Conservation (phyloP, 345 rosid genomes). For the Luvunga scandens region DNA sequence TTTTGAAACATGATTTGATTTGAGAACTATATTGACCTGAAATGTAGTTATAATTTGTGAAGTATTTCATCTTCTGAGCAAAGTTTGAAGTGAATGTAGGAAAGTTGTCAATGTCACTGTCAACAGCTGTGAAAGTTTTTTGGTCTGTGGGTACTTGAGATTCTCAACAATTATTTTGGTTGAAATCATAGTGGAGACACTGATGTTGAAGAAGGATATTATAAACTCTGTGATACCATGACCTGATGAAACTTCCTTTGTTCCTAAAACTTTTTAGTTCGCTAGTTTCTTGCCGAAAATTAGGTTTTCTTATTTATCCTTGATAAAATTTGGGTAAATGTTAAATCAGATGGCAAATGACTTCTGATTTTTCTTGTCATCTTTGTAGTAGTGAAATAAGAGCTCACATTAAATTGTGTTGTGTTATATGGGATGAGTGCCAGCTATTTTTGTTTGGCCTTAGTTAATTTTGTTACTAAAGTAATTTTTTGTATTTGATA, state of each 20-base stretch:
- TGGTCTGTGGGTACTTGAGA: background rate
- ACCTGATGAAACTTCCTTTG: background rate
- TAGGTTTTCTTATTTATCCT: background rate
- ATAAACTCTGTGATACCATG: background rate
- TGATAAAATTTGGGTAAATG: background rate
- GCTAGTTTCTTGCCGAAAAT: background rate
- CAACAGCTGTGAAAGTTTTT: background rate
- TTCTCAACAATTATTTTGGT: background rate
- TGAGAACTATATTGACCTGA: background rate
- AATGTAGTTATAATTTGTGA: background rate
- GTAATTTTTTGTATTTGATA: background rate
- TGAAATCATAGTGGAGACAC: background rate
- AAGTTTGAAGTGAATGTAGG: background rate
- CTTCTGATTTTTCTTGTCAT: conserved; percentile 1
- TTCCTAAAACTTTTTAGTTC: background rate
- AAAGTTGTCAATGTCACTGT: background rate
- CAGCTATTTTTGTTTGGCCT: background rate
- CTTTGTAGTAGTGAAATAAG: background rate
- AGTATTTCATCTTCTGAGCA: background rate
- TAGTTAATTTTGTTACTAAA: background rate
- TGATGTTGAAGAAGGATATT: background rate
- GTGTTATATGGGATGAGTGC: background rate
- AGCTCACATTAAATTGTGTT: background rate
- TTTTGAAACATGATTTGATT: background rate
- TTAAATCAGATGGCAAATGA: background rate